phyloP scores from a whole-genome alignment of 441 rosid species.

The Populus hybrid region DNA sequence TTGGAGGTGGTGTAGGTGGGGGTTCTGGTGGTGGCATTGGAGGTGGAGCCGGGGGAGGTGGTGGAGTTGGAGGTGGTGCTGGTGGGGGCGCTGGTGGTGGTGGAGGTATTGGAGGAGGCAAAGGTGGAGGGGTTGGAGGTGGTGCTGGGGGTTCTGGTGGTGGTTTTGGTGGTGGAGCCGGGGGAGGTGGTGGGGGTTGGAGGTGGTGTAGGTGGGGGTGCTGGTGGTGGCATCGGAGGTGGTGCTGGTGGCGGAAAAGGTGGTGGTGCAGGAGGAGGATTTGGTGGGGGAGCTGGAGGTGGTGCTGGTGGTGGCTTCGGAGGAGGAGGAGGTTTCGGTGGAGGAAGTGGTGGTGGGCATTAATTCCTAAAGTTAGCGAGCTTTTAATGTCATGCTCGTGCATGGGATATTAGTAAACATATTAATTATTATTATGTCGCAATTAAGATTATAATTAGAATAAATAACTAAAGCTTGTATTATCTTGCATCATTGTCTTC shows the following conservation, averaged over 20 bases:
- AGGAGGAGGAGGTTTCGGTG: neutral
- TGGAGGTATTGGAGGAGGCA: neutral
- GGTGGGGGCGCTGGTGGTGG: constrained; percentile 10
- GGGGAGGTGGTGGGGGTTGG: neutral
- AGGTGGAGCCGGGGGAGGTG: constrained; percentile 24
- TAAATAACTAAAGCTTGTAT: too few relatives aligned
- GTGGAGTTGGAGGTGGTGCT: neutral
- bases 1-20: too few relatives aligned
- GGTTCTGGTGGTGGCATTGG: too few relatives aligned
- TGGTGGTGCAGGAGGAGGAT: constrained; percentile 8
- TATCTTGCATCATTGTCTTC: too few relatives aligned
- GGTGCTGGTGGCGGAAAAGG: constrained; percentile 4
- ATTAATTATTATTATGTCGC: neutral
- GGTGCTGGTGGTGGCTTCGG: neutral
- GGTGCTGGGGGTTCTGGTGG: constrained; percentile 1
- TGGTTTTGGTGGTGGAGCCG: neutral
- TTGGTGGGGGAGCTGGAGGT: neutral
- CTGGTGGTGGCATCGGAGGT: neutral
- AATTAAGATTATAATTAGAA: neutral
- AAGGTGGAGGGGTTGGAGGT: neutral
- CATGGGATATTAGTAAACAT: too few relatives aligned
- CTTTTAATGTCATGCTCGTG: neutral
- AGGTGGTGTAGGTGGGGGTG: neutral
- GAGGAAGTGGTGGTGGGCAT: neutral
- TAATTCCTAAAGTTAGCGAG: neutral